phyloP scores from a whole-genome alignment of 305 asterid species.

The Galium porrigens region DNA sequence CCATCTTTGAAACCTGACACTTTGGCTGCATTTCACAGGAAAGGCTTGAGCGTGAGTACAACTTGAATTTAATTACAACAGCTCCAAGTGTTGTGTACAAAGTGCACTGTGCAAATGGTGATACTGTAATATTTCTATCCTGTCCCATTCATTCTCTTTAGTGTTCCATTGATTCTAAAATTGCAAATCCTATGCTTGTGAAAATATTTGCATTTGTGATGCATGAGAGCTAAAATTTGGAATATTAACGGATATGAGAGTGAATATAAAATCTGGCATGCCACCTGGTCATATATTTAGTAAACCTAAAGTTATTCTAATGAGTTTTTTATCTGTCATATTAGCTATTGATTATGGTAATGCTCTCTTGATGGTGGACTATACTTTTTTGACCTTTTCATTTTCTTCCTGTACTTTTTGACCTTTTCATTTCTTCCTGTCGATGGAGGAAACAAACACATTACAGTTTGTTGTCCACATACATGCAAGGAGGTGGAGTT shows the following conservation, averaged over 20 bases:
- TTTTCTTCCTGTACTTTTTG: not conserved
- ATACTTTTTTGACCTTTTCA: not conserved
- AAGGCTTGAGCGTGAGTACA: constrained; percentile 94
- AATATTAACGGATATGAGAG: not conserved
- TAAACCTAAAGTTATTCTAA: not conserved
- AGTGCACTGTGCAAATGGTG: constrained; percentile 67
- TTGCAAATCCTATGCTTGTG: not conserved
- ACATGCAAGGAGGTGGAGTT: not conserved
- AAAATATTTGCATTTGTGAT: not conserved
- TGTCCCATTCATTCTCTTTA: constrained; percentile 13
- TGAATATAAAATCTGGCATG: not conserved
- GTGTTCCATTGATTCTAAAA: not conserved
- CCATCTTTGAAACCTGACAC: constrained; percentile 12
- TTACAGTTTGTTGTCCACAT: not conserved
- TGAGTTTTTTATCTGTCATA: not conserved
- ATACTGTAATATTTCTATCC: constrained; percentile 55
- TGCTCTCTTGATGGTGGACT: not conserved
- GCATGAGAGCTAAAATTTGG: not conserved
- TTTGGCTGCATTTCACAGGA: constrained; percentile 48
- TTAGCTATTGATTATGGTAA: not conserved
- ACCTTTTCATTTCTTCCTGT: no score
- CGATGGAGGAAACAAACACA: not conserved
- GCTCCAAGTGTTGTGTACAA: constrained; percentile 93
- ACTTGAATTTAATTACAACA: constrained; percentile 79
- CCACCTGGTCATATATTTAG: not conserved